These are phyloP conservation scores for Penicillium italicum DNA, from an alignment of 2,329 filamentous ascomycete genomes.

Conservation along the genomic window DNA sequence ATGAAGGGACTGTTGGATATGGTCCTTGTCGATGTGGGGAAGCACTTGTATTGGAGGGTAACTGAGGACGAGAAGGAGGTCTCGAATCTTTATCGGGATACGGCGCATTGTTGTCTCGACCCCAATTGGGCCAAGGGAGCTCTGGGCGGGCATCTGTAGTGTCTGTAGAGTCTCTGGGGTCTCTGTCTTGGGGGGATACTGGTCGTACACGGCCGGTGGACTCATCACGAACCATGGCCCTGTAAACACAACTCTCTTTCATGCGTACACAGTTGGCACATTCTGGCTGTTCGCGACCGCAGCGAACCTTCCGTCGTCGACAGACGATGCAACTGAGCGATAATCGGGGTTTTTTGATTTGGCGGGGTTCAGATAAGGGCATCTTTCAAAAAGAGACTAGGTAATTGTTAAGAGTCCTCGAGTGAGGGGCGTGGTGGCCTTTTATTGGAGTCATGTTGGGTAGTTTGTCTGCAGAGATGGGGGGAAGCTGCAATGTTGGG, in stretches of 20 bases:
- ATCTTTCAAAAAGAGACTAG: background rate
- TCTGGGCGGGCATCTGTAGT: background rate
- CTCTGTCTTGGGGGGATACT: background rate
- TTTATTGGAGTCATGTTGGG: background rate
- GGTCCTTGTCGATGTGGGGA: background rate
- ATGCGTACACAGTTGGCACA: constrained; percentile 15
- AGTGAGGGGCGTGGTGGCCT: background rate
- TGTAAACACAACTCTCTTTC: constrained; percentile 12
- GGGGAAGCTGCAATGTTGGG: background rate
- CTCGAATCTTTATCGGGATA: background rate
- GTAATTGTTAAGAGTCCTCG: background rate
- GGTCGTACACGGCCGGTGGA: background rate
- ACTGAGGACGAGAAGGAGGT: background rate
- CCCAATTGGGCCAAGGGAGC: background rate
- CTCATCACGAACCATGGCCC: background rate
- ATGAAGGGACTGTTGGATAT: background rate
- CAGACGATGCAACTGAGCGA: constrained; percentile 14
- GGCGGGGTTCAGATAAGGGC: background rate
- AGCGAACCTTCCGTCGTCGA: constrained; percentile 17
- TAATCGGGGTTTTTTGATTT: constrained; percentile 11
- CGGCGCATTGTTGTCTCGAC: background rate
- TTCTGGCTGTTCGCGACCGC: constrained; percentile 16
- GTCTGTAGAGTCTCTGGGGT: background rate
- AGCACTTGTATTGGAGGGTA: background rate
- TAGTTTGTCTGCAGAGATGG: background rate